Percentiles rank a stretch among this genome's conserved stretches.
These are phyloP conservation scores for Pyricularia pennisetigena DNA, from an alignment of 2,329 filamentous ascomycete genomes.

Conservation along the genomic window DNA sequence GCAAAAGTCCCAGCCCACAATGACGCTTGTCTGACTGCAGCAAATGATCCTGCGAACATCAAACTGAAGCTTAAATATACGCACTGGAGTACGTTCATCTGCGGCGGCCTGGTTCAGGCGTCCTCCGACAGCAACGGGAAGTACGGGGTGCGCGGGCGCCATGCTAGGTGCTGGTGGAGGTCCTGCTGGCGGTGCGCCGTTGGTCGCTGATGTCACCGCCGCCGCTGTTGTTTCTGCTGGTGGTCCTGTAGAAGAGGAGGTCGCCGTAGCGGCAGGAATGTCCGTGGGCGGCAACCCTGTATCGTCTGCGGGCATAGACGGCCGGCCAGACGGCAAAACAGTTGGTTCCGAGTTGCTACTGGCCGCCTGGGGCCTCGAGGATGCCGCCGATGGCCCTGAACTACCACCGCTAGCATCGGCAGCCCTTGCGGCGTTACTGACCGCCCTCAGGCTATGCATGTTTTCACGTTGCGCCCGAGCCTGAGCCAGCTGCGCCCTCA, in stretches of 20 bases:
- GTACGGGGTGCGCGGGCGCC: slow-evolving; percentile 9
- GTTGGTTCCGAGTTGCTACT: slow-evolving; percentile 6
- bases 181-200: slow-evolving; percentile 4
- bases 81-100: slow-evolving; percentile 35
- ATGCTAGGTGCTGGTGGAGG: not conserved
- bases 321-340: slow-evolving; percentile 1
- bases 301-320: slow-evolving; percentile 1
- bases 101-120: slow-evolving; percentile 12
- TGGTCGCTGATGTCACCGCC: not conserved
- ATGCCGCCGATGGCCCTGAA: not conserved
- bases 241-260: not conserved
- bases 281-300: slow-evolving; percentile 11
- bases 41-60: slow-evolving; percentile 89
- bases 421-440: not conserved
- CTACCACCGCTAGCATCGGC: not conserved
- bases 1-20: slow-evolving; percentile 97
- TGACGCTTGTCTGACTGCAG: slow-evolving; percentile 82
- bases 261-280: not conserved
- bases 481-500: slow-evolving; percentile 35
- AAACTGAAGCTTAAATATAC: slow-evolving; percentile 96
- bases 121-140: slow-evolving; percentile 2
- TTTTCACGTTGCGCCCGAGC: slow-evolving; percentile 14
- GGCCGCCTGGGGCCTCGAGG: not conserved
- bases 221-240: not conserved
- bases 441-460: not conserved